Conservation (phyloP, 495 filamentous ascomycete species). For the Alectoria sarmentosa region DNA sequence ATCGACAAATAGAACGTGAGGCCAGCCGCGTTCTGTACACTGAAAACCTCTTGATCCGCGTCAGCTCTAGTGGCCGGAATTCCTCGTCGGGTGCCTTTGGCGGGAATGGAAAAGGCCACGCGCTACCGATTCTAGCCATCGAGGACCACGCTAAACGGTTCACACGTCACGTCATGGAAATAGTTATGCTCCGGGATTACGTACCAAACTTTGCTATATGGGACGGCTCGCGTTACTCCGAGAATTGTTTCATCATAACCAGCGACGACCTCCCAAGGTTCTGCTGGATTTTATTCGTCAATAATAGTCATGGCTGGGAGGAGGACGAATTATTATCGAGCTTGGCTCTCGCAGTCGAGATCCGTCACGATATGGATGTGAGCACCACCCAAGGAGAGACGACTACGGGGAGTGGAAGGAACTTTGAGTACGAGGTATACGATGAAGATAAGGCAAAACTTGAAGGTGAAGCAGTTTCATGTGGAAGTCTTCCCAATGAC, state of each 20-base stretch:
- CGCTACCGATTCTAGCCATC: background rate
- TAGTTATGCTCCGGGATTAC: background rate
- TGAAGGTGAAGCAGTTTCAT: too few relatives aligned
- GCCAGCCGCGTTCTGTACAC: background rate
- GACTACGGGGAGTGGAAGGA: background rate
- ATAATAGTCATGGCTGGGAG: too few relatives aligned
- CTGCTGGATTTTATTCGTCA: background rate
- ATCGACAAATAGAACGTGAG: background rate
- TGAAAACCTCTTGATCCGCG: background rate
- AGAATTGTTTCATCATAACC: background rate
- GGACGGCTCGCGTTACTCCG: background rate
- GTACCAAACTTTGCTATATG: too few relatives aligned
- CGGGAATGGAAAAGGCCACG: background rate
- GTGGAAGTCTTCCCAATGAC: too few relatives aligned
- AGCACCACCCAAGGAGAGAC: background rate
- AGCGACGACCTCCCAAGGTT: background rate
- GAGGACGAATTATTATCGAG: background rate
- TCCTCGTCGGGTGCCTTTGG: background rate
- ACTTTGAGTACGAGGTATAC: background rate
- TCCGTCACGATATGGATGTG: background rate
- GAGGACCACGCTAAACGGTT: background rate
- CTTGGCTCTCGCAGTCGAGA: background rate
- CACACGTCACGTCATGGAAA: background rate
- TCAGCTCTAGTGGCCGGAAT: background rate
- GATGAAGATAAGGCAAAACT: too few relatives aligned